Base-by-base conservation (phyloP, 2,329 filamentous ascomycete genomes). In the Xylaria sp. region DNA sequence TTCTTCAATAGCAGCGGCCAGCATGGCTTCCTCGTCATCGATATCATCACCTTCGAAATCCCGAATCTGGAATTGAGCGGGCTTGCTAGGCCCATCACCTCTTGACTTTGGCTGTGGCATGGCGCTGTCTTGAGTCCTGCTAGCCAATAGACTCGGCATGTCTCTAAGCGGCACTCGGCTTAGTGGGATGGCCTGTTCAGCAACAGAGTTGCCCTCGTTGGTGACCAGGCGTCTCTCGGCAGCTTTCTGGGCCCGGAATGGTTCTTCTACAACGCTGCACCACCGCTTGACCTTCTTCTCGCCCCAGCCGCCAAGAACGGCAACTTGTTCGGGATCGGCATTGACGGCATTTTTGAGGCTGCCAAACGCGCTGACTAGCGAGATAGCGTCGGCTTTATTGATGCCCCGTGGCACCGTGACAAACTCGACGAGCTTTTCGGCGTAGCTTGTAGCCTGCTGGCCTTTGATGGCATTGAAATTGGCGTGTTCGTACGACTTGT, bases 321-420 rank as follows among this genome's bases (percentile, higher is more conserved):
- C 85, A 34, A 99, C 82, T 71, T 96, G 90, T 69, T 97, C 94
- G 0, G 90, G 85, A 41, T 89, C 83, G 1, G 92, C 93, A 71
- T 97, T 97, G 54, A 97, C 80, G 0, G 93, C 93, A 37, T 89
- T 90, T 63, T 87, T 85, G 53, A 99, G 74, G 62, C 90, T 96
- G 20, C 94, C 94, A 76, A 97, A 99, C 46, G 91, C 92, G 62
- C 90, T 90, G 34, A 97, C 92, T 46, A 99, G 75, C 22, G 90
- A 89, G 8, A 97, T 86, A 0, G 94, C 92, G 73, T 99, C 94
- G 1, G 92, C 92, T 72, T 96, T 97, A 74, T 97, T 97, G 69
- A 99, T 86, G 59, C 88, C 90, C 52, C 92, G 80, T 2, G 94
- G 93, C 2, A 91, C 87, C 0, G 94, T 99, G 47, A 97, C 87